phyloP scores from a whole-genome alignment of 345 rosid genomes.

The Microcos paniculata region DNA sequence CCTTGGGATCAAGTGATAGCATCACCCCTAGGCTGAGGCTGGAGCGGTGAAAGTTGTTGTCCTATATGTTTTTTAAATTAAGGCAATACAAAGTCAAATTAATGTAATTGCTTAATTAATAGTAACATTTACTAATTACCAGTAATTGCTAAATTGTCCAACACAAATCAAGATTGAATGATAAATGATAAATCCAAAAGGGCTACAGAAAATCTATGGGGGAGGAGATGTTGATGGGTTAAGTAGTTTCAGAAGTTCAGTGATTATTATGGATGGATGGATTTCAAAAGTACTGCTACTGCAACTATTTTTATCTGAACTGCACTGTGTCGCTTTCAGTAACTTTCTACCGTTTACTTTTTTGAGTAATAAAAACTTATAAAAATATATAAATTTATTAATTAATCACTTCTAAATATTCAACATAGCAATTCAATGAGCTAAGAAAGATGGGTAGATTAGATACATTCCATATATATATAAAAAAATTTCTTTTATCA shows the following conservation, averaged over 20 bases:
- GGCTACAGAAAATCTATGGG: not conserved
- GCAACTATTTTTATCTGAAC: too few species aligned
- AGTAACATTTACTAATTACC: too few species aligned
- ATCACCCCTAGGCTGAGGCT: not conserved
- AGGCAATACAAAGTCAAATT: too few species aligned
- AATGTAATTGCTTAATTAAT: too few species aligned
- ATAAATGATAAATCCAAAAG: not conserved
- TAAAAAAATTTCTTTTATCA: not conserved
- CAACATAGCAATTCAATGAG: not conserved
- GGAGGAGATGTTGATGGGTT: too few species aligned
- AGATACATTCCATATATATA: not conserved
- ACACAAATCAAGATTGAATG: too few species aligned
- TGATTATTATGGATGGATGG: too few species aligned
- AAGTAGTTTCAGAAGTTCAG: too few species aligned
- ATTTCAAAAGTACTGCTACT: not conserved
- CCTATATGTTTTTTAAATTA: slow-evolving; percentile 14
- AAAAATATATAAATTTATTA: not conserved
- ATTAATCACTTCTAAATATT: not conserved
- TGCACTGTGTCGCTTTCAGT: slow-evolving; percentile 17
- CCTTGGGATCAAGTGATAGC: not conserved
- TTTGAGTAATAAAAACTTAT: not conserved
- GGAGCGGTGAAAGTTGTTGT: slow-evolving; percentile 14
- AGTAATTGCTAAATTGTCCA: too few species aligned
- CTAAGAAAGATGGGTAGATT: not conserved
- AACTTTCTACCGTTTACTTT: not conserved